These are phyloP conservation scores for Pichia scutulata DNA, from an alignment of 805 yeast species.

Conservation along the genomic window DNA sequence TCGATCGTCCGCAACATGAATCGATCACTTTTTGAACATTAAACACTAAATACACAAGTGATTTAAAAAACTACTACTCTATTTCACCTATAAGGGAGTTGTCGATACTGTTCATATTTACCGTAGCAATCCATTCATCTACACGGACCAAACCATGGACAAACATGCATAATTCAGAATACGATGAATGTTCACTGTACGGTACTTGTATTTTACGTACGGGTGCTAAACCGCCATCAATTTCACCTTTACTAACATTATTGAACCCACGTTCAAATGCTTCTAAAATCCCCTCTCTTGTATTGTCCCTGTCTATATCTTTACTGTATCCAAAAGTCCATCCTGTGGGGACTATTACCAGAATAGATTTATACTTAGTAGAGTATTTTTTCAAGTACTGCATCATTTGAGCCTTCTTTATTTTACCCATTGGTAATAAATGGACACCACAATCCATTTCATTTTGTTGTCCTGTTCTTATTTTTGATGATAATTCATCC, in stretches of 20 bases:
- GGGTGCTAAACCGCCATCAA: constrained; percentile 10
- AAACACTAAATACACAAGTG: not conserved
- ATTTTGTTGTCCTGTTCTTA: constrained; percentile 31
- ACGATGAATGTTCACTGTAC: constrained; percentile 92
- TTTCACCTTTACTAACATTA: not conserved
- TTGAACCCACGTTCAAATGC: constrained; percentile 9
- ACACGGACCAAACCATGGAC: constrained; percentile 43
- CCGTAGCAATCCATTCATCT: constrained; percentile 69
- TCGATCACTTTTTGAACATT: not conserved
- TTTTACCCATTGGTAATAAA: constrained; percentile 59
- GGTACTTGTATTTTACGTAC: constrained; percentile 37
- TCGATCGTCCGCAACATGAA: constrained; percentile 3
- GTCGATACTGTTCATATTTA: constrained; percentile 31
- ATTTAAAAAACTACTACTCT: not conserved
- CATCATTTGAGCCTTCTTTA: constrained; percentile 37
- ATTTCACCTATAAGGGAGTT: not conserved
- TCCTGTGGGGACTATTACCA: constrained; percentile 85
- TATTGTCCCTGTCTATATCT: not conserved
- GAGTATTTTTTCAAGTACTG: constrained; percentile 43
- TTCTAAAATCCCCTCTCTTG: not conserved
- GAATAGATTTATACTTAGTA: constrained; percentile 45
- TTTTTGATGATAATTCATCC: constrained; percentile 32
- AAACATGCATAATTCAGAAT: constrained; percentile 66
- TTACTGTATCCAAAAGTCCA: constrained; percentile 55
- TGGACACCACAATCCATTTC: constrained; percentile 54